Evolutionary conservation across 2,329 filamentous ascomycete species (phyloP), one percentile per base, ranked within the genome.

Genomic region (Ophiostoma populinum): DNA sequence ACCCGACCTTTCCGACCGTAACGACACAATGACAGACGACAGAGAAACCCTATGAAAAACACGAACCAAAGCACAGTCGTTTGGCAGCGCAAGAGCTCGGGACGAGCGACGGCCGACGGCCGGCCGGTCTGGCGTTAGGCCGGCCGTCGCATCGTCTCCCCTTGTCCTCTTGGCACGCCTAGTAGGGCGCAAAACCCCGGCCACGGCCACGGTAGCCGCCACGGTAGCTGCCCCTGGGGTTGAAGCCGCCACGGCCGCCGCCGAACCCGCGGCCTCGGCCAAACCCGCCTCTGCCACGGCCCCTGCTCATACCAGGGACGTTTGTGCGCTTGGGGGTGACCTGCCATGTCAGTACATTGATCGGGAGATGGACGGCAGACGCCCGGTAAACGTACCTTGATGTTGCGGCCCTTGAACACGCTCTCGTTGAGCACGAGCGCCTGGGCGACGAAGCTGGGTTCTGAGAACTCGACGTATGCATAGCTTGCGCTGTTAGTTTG

Each of bases 391-490:
- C 41, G 6, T 16, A 46, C 46, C 73, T 98, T 98, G 55, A 98
- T 73, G 55, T 90, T 92, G 50, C 90, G 75, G 43, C 83, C 86
- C 50, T 90, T 85, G 61, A 98, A 93, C 39, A 92, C 68, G 56
- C 85, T 94, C 60, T 98, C 90, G 55, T 98, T 95, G 39, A 98
- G 65, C 26, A 95, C 85, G 41, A 98, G 69, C 18, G 90, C 90
- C 55, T 92, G 82, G 32, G 82, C 83, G 43, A 98, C 87, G 42
- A 94, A 67, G 57, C 74, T 86, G 32, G 90, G 85, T 60, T 95
- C 90, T 41, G 82, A 79, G 54, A 98, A 98, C 59, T 98, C 90
- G 49, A 98, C 90, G 59, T 98, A 98, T 51, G 90, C 90, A 61
- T 98, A 98, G 45, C 86, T 94, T 58, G 6, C n/a, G 11, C 12